These are phyloP conservation scores for Colletotrichum sp. DNA, from an alignment of 2,329 filamentous ascomycete species.

Conservation along the genomic window DNA sequence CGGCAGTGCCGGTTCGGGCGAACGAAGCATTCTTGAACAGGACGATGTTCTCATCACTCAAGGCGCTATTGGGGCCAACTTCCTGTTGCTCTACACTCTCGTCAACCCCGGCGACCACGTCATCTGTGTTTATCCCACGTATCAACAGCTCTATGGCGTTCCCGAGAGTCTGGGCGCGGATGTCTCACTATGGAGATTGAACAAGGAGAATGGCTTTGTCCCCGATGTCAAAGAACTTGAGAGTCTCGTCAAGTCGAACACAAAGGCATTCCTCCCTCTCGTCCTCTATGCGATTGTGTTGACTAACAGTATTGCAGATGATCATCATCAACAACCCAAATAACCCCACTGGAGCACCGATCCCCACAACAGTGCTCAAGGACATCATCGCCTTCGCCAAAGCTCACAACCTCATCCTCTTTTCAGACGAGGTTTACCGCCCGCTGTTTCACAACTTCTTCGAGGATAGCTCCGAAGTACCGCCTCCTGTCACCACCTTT, in stretches of 20 bases:
- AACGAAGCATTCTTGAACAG: conserved; percentile 21
- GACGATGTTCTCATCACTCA: conserved; percentile 75
- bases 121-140: conserved; percentile 82
- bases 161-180: conserved; percentile 74
- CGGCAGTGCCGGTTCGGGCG: conserved; percentile 48
- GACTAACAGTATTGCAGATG: conserved; percentile 36
- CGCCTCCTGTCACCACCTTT: conserved; percentile 72
- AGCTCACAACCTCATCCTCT: conserved; percentile 66
- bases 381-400: conserved; percentile 67
- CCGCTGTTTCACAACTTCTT: conserved; percentile 76
- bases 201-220: conserved; percentile 64
- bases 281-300: not conserved
- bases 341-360: conserved; percentile 78
- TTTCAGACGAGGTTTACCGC: conserved; percentile 83
- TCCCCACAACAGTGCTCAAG: conserved; percentile 64
- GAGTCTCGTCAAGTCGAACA: conserved; percentile 66
- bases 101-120: conserved; percentile 77
- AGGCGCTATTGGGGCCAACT: conserved; percentile 80
- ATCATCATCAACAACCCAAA: conserved; percentile 74
- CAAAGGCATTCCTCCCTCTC: conserved; percentile 59
- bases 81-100: conserved; percentile 72
- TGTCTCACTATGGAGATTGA: conserved; percentile 75
- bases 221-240: conserved; percentile 69
- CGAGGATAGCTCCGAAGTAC: conserved; percentile 51
- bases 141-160: conserved; percentile 80